Conservation (phyloP, 805 yeast genomes). For the Spencermartinsiella europaea region DNA sequence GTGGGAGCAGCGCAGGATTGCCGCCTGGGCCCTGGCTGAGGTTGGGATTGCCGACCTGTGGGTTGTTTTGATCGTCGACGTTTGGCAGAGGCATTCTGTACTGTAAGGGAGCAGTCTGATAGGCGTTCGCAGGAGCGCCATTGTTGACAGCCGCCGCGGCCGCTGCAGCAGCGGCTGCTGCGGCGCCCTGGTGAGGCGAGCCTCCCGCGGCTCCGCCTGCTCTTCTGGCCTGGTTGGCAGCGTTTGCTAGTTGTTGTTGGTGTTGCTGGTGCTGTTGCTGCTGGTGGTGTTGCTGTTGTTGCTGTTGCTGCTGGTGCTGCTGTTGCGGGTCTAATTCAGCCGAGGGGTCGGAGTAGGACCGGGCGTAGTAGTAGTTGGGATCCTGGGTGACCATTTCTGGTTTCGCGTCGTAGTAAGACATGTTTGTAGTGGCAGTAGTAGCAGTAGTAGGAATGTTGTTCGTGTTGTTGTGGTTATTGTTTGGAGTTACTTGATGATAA, state of each 20-base stretch:
- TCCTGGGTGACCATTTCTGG: neutral
- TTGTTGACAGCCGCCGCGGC: neutral
- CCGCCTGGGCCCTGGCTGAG: neutral
- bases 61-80: neutral
- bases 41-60: neutral
- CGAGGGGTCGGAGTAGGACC: neutral
- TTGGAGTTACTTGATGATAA: neutral
- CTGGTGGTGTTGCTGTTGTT: constrained; percentile 1
- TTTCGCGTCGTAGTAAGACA: neutral
- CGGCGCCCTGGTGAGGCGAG: constrained; percentile 3
- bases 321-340: constrained; percentile 1
- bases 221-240: constrained; percentile 2
- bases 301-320: neutral
- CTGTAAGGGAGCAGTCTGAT: constrained; percentile 2
- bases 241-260: constrained; percentile 8
- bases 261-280: constrained; percentile 3
- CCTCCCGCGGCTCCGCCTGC: neutral
- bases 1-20: constrained; percentile 6
- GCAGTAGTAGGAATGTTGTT: neutral
- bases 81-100: constrained; percentile 2
- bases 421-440: neutral
- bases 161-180: constrained; percentile 1
- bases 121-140: neutral
- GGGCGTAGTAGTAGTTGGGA: constrained; percentile 4
- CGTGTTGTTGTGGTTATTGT: neutral